Evolutionary conservation across 78 protist genomes (phyloP).

Genomic region (Guillardia theta): DNA sequence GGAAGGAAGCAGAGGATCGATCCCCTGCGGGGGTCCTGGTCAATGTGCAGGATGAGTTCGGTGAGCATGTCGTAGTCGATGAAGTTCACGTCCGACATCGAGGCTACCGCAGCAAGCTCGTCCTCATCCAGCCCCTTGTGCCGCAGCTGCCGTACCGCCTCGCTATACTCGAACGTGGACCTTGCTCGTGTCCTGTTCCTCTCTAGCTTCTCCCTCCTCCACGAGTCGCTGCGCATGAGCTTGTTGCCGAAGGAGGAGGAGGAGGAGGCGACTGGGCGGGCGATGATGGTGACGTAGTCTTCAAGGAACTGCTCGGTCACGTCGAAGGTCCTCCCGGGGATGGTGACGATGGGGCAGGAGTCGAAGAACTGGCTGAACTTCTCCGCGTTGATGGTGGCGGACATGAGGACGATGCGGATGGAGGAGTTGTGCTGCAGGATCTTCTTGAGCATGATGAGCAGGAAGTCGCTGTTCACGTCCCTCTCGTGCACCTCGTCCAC

Average conservation of each 20-base stretch:
- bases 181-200: neutral
- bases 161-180: neutral
- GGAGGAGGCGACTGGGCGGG: neutral
- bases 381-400: constrained; percentile 31
- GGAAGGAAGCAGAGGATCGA: neutral
- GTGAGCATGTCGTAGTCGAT: constrained; percentile 11
- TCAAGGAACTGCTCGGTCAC: neutral
- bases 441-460: neutral
- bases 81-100: constrained; percentile 1
- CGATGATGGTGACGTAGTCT: neutral
- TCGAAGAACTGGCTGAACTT: neutral
- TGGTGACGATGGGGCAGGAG: neutral
- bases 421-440: neutral
- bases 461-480: constrained; percentile 5
- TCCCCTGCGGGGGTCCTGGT: neutral
- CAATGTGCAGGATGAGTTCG: neutral
- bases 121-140: neutral
- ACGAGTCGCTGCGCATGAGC: neutral
- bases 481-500: constrained; percentile 58
- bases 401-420: neutral
- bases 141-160: neutral
- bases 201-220: neutral
- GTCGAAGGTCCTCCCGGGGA: neutral
- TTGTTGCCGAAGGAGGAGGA: neutral
- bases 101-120: neutral